phyloP scores from a whole-genome alignment of 805 yeast genomes.

The Starmera quercuum region DNA sequence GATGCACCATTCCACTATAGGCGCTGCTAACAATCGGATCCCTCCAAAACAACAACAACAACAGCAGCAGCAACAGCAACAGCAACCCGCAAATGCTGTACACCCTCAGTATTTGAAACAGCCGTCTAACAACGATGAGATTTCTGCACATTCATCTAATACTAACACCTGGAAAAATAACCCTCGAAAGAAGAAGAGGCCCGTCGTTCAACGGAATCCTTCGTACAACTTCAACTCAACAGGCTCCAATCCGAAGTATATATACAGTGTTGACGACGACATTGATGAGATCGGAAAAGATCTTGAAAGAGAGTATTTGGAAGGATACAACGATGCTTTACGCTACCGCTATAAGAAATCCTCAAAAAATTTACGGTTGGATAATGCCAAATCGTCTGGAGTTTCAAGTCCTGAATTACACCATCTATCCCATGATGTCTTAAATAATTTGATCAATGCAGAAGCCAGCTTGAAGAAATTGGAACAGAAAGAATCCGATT shows the following conservation, averaged over 20 bases:
- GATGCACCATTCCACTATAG: too few relatives aligned
- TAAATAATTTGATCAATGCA: conserved; percentile 16
- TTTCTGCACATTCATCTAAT: conserved; percentile 4
- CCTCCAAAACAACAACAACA: background rate
- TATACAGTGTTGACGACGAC: conserved; percentile 80
- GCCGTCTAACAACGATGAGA: too few relatives aligned
- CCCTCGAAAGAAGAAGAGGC: conserved; percentile 14
- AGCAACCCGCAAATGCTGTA: conserved; percentile 1
- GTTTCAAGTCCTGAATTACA: conserved; percentile 1
- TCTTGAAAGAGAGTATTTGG: conserved; percentile 51
- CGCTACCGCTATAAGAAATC: conserved; percentile 35
- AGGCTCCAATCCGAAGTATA: conserved; percentile 17
- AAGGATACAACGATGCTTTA: conserved; percentile 68
- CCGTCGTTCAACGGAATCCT: conserved; percentile 12
- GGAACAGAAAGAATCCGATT: conserved; percentile 17
- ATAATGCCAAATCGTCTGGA: background rate
- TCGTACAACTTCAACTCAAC: conserved; percentile 8
- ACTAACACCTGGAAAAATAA: conserved; percentile 5
- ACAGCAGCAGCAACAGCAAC: conserved; percentile 1
- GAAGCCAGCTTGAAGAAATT: conserved; percentile 15
- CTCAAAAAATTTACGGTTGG: conserved; percentile 11
- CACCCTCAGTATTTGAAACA: too few relatives aligned
- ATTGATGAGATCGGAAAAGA: conserved; percentile 63
- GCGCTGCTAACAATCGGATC: too few relatives aligned
- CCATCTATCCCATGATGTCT: conserved; percentile 11